phyloP scores from a whole-genome alignment of 495 filamentous ascomycete species.

The Aspergillus incahuasiensis region DNA sequence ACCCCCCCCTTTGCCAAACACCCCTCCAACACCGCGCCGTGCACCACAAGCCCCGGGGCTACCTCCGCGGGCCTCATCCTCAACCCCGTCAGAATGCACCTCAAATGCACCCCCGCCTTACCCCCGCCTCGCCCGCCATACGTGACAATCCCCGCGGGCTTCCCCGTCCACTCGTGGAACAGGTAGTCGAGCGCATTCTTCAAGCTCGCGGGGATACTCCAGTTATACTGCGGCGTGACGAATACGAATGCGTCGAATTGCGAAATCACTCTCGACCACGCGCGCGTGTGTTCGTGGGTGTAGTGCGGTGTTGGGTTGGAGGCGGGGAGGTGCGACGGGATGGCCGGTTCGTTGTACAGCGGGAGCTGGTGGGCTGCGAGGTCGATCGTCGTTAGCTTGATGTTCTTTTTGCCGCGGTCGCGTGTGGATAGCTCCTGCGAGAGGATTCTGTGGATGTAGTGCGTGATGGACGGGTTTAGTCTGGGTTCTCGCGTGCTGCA shows the following conservation, averaged over 20 bases:
- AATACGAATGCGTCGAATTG: slow-evolving; percentile 52
- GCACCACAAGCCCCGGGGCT: background rate
- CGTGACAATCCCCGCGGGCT: slow-evolving; percentile 51
- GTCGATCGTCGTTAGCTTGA: slow-evolving; percentile 34
- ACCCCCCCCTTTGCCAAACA: background rate
- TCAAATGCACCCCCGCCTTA: slow-evolving; percentile 10
- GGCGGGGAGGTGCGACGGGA: slow-evolving; percentile 44
- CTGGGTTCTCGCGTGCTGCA: background rate
- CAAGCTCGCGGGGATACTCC: slow-evolving; percentile 48
- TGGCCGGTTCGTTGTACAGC: slow-evolving; percentile 50
- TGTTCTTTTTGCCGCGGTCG: no score
- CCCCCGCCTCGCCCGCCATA: slow-evolving; percentile 51
- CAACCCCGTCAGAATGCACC: slow-evolving; percentile 19
- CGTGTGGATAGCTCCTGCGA: no score
- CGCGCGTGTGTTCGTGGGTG: slow-evolving; percentile 40
- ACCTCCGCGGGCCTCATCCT: slow-evolving; percentile 8
- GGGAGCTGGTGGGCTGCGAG: slow-evolving; percentile 49
- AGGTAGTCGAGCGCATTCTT: slow-evolving; percentile 65
- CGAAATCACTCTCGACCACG: slow-evolving; percentile 47
- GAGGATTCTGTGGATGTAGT: background rate
- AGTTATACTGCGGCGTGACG: slow-evolving; percentile 53
- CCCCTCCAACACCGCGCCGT: background rate
- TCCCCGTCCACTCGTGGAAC: slow-evolving; percentile 54
- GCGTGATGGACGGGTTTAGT: background rate
- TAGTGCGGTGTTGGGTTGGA: slow-evolving; percentile 30